Base-by-base conservation (phyloP, 1,284 basidiomycete species). In the Leccinum griseonigrum region DNA sequence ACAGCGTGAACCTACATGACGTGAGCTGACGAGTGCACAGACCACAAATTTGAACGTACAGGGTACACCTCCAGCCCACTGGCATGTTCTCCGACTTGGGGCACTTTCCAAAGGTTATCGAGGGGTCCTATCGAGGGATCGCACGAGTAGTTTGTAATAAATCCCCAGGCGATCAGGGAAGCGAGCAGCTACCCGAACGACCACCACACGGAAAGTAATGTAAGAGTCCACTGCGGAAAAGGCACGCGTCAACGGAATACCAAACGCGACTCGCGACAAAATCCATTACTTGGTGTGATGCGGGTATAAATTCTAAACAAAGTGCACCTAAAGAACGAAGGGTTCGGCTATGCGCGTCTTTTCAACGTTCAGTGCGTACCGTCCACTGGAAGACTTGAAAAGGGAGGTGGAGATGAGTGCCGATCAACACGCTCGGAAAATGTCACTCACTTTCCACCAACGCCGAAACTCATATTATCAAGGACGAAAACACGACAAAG, bases 201-300 rank as follows among this genome's bases (percentile, higher is more conserved):
- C 87, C 87, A 89, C 81, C 84, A 88, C 31, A 82, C 78, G 9
- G 84, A 86, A 1, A 88, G 78, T n/a, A 88, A 75, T 0, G 86
- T 88, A 52, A 88, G 73, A 40, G 85, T 81, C 81, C 83, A 87
- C 78, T 87, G 8, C n/a, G 14, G 5, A 51, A 58, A 54, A 58
- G 7, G n/a, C 1, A 26, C 5, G 10, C 43, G 31, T 72, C 46
- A 68, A 34, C 26, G 13, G 16, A 43, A 52, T 50, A 26, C 16
- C 7, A 6, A 53, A 53, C 14, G 22, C 4, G 22, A 18, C 43
- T 56, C 3, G 6, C 34, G 22, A 54, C 38, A 46, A 18, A 51
- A 46, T 59, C 22, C 56, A 56, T 64, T 48, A 80, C 81, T 69
- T 82, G 83, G 62, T 84, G 77, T 11, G 77, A 79, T 56, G 78